phyloP scores from a whole-genome alignment of 768 basidiomycete species.

The Collybia nuda region DNA sequence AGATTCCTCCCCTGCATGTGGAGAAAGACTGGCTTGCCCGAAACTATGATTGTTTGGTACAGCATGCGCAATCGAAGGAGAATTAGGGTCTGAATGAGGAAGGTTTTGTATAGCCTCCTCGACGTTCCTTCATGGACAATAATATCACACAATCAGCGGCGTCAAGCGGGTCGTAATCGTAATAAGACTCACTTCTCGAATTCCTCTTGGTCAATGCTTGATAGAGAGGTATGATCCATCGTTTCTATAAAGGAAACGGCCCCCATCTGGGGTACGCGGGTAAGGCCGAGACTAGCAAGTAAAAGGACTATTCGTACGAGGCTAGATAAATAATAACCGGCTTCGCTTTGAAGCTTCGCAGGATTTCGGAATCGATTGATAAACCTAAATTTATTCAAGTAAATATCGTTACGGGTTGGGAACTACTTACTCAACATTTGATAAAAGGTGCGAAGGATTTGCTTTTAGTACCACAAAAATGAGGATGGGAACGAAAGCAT shows the following conservation, averaged over 20 bases:
- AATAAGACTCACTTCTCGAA: slow-evolving; percentile 67
- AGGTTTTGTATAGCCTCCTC: slow-evolving; percentile 52
- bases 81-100: slow-evolving; percentile 41
- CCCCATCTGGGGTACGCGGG: slow-evolving; percentile 64
- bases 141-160: not conserved
- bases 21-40: slow-evolving; percentile 24
- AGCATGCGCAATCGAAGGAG: slow-evolving; percentile 29
- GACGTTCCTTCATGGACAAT: slow-evolving; percentile 38
- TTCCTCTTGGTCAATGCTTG: slow-evolving; percentile 91
- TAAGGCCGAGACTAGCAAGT: not conserved
- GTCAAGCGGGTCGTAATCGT: not conserved
- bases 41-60: slow-evolving; percentile 19
- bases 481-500: slow-evolving; percentile 91
- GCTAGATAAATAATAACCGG: slow-evolving; percentile 96
- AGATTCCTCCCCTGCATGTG: slow-evolving; percentile 85
- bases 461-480: slow-evolving; percentile 93
- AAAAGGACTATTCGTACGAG: slow-evolving; percentile 52
- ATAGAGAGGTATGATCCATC: slow-evolving; percentile 93
- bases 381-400: slow-evolving; percentile 53
- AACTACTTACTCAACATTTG: slow-evolving; percentile 84
- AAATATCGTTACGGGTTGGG: not conserved
- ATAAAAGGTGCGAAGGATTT: slow-evolving; percentile 91
- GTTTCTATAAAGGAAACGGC: slow-evolving; percentile 98
- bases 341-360: slow-evolving; percentile 87
- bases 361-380: slow-evolving; percentile 95